Evolutionary conservation across 2,329 filamentous ascomycete genomes (phyloP), one percentile per base, ranked within the genome.

Genomic region (Capronia americana): DNA sequence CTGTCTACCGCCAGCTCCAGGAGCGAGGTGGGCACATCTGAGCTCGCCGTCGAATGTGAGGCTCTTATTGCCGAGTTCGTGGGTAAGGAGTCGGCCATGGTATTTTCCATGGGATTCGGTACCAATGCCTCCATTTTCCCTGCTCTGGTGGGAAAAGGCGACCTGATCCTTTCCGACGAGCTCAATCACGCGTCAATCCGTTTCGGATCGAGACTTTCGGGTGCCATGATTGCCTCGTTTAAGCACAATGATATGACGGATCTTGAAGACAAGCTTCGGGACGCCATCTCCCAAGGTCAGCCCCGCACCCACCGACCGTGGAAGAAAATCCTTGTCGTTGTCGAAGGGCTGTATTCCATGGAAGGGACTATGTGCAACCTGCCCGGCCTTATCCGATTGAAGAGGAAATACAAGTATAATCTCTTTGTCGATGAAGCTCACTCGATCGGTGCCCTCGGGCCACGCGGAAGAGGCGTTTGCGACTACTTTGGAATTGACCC

Each of bases 301-400:
- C 95, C 95, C 61, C 91, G 95, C 71, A 99, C 94, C n/a, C 95
- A 99, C 79, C 91, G 95, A 32, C 95, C 95, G 0, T 99, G 95
- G 95, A 97, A 96, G 85, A 99, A 98, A 87, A 98, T 99, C 67
- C 79, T 99, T 59, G 92, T 99, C 53, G 93, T 94, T 44, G 92
- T 99, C 44, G 95, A 99, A 79, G 95, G 95, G 73, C 86, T 99
- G 23, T 99, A 99, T 84, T 98, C 94, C 0, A 99, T 99, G 95
- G 95, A 99, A 82, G 95, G 95, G 57, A 97, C 93, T 71, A 96
- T 99, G 92, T 95, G 92, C 80, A 95, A 99, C 77, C 86, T 99
- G n/a, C 95, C 95, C 1, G 92, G 92, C 68, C 84, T 99, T 58
- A 81, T 99, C 65, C 86, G 85, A 58, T 85, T 99, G 71, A 97